A percentile compares a stretch with the other conserved stretches of the same genome.
Conservation (phyloP, 768 basidiomycete genomes). For the Auriscalpium orientale region DNA sequence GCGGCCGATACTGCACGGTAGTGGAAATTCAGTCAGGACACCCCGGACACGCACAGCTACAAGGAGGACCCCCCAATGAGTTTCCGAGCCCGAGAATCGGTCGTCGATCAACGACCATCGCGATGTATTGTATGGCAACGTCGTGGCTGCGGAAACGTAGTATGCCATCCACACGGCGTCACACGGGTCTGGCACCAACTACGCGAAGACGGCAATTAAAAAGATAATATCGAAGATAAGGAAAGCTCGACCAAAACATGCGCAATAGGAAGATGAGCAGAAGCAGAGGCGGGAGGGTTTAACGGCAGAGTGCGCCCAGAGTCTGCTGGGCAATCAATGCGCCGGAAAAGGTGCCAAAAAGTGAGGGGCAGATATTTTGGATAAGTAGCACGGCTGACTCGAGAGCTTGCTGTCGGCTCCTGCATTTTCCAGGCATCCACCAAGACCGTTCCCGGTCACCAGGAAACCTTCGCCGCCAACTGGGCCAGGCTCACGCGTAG, state of each 20-base stretch:
- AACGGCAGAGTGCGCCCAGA: conserved; percentile 22
- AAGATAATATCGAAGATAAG: conserved; percentile 26
- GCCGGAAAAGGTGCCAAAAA: not conserved
- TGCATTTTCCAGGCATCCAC: conserved; percentile 26
- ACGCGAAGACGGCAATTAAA: conserved; percentile 16
- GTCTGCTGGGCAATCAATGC: conserved; percentile 17
- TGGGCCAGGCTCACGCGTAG: conserved; percentile 19
- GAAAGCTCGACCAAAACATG: conserved; percentile 21
- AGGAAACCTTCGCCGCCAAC: conserved; percentile 27
- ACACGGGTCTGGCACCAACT: conserved; percentile 17
- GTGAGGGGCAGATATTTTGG: not conserved
- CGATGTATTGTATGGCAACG: conserved; percentile 27
- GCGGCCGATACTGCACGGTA: conserved; percentile 20
- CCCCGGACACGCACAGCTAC: not conserved
- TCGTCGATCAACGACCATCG: conserved; percentile 25
- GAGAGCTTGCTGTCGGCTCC: conserved; percentile 24
- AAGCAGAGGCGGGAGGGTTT: conserved; percentile 23
- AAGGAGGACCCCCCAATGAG: conserved; percentile 22
- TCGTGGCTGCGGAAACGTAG: conserved; percentile 27
- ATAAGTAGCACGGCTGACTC: conserved; percentile 22
- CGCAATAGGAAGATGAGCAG: conserved; percentile 23
- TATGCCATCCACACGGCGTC: conserved; percentile 25
- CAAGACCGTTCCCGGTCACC: conserved; percentile 26
- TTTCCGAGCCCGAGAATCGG: conserved; percentile 27
- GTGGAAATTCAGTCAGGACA: not conserved